phyloP scores from a whole-genome alignment of 2,329 filamentous ascomycete species.

The Trichothecium roseum region DNA sequence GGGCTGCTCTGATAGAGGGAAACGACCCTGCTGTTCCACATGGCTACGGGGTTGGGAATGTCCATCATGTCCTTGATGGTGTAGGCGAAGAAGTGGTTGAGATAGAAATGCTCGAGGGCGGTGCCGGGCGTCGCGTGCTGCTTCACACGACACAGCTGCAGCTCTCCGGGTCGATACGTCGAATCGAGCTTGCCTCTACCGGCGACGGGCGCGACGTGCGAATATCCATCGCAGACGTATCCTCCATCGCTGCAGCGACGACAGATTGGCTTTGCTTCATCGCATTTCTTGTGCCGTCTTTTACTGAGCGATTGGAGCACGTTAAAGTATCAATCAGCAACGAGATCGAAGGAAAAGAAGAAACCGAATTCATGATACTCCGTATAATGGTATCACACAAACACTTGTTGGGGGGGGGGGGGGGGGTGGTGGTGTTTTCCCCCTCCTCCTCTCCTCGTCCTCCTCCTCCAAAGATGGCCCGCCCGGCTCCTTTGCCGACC shows the following conservation, averaged over 20 bases:
- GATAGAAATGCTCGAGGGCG: not conserved
- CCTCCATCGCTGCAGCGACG: not conserved
- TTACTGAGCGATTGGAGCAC: constrained; percentile 1
- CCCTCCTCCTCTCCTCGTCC: too few species aligned
- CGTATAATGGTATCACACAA: too few species aligned
- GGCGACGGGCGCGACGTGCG: not conserved
- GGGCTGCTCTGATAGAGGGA: not conserved
- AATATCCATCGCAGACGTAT: constrained; percentile 1
- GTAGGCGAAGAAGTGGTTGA: constrained; percentile 1
- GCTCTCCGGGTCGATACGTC: not conserved
- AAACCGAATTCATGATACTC: too few species aligned
- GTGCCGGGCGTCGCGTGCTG: not conserved
- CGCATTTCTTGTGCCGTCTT: constrained; percentile 2
- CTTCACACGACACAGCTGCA: too few species aligned
- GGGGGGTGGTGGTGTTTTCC: too few species aligned
- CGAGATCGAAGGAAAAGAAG: too few species aligned
- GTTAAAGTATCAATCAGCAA: too few species aligned
- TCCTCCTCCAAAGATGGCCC: too few species aligned
- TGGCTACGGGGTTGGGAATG: not conserved
- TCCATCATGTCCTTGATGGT: constrained; percentile 1
- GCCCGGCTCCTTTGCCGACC: too few species aligned
- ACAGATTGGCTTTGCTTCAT: not conserved
- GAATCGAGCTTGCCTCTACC: not conserved
- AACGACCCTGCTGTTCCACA: too few species aligned
- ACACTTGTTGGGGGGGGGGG: too few species aligned